A percentile compares a stretch with the other conserved stretches of the same genome.
These are phyloP conservation scores for Agaricus blazei DNA, from an alignment of 768 basidiomycete genomes.

Conservation along the genomic window DNA sequence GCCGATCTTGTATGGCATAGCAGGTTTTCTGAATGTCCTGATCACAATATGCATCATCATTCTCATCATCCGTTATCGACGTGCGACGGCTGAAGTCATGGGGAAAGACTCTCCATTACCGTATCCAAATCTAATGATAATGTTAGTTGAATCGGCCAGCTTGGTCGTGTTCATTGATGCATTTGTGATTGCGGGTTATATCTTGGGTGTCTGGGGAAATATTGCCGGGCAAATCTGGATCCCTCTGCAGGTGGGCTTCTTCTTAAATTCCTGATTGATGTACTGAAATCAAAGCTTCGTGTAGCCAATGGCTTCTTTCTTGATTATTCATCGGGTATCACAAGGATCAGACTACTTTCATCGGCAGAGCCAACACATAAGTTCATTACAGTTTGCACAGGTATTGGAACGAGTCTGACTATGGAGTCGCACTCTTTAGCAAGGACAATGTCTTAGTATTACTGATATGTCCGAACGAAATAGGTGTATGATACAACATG, in stretches of 20 bases:
- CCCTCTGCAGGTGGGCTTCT: background rate
- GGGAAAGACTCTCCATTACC: background rate
- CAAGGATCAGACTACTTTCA: background rate
- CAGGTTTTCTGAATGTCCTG: constrained; percentile 9
- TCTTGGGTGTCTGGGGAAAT: background rate
- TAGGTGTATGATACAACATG: too few species aligned
- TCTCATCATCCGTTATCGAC: constrained; percentile 8
- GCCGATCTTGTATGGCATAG: background rate
- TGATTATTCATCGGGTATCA: background rate
- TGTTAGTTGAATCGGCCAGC: background rate
- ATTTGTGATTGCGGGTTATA: background rate
- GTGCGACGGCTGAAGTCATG: background rate
- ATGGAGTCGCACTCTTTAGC: too few species aligned
- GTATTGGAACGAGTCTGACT: too few species aligned
- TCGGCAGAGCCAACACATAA: background rate
- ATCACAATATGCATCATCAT: constrained; percentile 10
- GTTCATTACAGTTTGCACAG: too few species aligned
- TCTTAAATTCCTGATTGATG: background rate
- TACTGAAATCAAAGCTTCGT: background rate
- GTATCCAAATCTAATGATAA: background rate
- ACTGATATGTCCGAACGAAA: too few species aligned
- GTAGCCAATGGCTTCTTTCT: background rate
- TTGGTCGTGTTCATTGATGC: background rate
- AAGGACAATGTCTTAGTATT: too few species aligned
- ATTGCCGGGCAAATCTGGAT: background rate